Percentiles rank a stretch among this genome's conserved stretches.
phyloP scores from a whole-genome alignment of 352 stramenopile genomes.

The Plasmopara viticola region DNA sequence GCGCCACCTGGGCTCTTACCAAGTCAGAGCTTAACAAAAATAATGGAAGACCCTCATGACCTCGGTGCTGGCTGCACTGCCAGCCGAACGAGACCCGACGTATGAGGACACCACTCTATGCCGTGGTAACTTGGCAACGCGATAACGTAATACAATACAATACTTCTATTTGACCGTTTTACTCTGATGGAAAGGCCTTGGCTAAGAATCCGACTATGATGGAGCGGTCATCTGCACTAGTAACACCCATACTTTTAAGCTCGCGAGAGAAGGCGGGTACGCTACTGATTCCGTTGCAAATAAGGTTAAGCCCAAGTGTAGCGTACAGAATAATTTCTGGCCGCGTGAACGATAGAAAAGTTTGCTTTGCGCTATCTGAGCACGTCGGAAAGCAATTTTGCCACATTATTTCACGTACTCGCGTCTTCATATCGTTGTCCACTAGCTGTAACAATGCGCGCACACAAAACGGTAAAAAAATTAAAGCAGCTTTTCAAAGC shows the following conservation, averaged over 20 bases:
- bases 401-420: slow-evolving; percentile 68
- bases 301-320: slow-evolving; percentile 77
- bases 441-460: slow-evolving; percentile 16
- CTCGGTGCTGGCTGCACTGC: too few relatives aligned
- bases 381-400: slow-evolving; percentile 77
- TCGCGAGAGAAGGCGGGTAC: slow-evolving; percentile 76
- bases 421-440: slow-evolving; percentile 37
- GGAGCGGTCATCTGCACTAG: slow-evolving; percentile 57
- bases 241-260: slow-evolving; percentile 69
- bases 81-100: too few relatives aligned
- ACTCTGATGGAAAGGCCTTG: slow-evolving; percentile 65
- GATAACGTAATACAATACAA: too few relatives aligned
- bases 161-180: slow-evolving; percentile 6
- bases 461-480: neutral
- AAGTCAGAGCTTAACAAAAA: too few relatives aligned
- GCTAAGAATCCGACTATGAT: slow-evolving; percentile 75
- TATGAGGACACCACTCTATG: too few relatives aligned
- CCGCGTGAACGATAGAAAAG: slow-evolving; percentile 69
- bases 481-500: neutral
- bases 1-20: too few relatives aligned
- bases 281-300: slow-evolving; percentile 79
- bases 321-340: slow-evolving; percentile 75
- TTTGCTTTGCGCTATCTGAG: slow-evolving; percentile 59
- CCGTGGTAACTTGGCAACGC: too few relatives aligned
- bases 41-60: too few relatives aligned